phyloP scores from a whole-genome alignment of 2,329 filamentous ascomycete genomes.

The Alternaria incomplexa region DNA sequence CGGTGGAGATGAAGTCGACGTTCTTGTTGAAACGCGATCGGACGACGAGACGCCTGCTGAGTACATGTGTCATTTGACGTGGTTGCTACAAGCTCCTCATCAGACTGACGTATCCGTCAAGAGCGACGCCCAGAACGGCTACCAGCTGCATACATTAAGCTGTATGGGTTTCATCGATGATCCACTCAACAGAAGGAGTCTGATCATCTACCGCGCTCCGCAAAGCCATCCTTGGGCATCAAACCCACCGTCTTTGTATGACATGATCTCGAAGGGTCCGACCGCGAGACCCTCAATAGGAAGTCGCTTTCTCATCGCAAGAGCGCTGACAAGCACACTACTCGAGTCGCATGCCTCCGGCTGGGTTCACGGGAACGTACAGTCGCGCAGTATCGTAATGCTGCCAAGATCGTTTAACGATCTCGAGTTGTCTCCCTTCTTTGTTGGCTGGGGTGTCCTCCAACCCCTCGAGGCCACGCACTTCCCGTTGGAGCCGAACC shows the following conservation, averaged over 20 bases:
- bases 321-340: constrained; percentile 12
- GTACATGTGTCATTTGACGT: constrained; percentile 20
- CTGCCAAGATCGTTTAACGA: constrained; percentile 12
- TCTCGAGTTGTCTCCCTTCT: constrained; percentile 14
- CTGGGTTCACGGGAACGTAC: constrained; percentile 19
- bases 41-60: constrained; percentile 60
- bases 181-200: constrained; percentile 10
- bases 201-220: constrained; percentile 17
- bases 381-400: constrained; percentile 17
- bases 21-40: constrained; percentile 70
- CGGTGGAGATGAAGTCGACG: constrained; percentile 13
- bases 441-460: constrained; percentile 20
- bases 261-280: constrained; percentile 10
- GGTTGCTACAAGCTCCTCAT: constrained; percentile 16
- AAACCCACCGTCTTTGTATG: constrained; percentile 13
- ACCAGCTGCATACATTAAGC: constrained; percentile 16
- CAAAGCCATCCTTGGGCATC: constrained; percentile 19
- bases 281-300: constrained; percentile 4
- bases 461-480: constrained; percentile 1
- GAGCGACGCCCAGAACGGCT: constrained; percentile 4
- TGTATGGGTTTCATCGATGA: constrained; percentile 24
- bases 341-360: constrained; percentile 17
- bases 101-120: constrained; percentile 2
- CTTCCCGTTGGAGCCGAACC: constrained; percentile 39
- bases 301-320: constrained; percentile 12